Evolutionary conservation across 1,139 yeast species (phyloP).

Genomic region (Ashbya aceris): DNA sequence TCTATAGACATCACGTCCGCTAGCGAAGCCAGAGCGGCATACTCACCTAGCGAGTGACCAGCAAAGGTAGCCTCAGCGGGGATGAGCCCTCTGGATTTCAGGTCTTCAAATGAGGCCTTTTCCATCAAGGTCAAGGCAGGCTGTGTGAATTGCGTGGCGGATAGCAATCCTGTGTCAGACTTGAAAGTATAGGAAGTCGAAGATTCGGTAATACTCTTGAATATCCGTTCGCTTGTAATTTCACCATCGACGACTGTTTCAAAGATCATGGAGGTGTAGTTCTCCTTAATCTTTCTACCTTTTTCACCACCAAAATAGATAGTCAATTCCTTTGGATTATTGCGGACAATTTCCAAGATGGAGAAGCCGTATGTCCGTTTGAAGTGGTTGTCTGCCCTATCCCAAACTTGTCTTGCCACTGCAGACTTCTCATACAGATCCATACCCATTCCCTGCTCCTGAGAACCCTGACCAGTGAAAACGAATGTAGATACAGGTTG

Average conservation of each 20-base stretch:
- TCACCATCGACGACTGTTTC: constrained; percentile 86
- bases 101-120: constrained; percentile 97
- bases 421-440: constrained; percentile 84
- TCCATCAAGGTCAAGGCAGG: constrained; percentile 99
- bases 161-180: constrained; percentile 89
- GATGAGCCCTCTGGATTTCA: constrained; percentile 90
- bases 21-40: constrained; percentile 91
- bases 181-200: constrained; percentile 82
- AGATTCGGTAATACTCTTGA: constrained; percentile 76
- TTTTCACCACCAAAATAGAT: constrained; percentile 96
- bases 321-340: constrained; percentile 91
- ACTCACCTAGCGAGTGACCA: constrained; percentile 98
- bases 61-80: constrained; percentile 93
- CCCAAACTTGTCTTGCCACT: constrained; percentile 96
- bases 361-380: constrained; percentile 93
- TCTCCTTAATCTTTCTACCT: constrained; percentile 91
- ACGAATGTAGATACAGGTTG: constrained; percentile 96
- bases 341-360: constrained; percentile 85
- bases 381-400: constrained; percentile 91
- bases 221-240: constrained; percentile 84
- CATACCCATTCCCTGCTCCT: constrained; percentile 99
- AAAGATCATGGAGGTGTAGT: constrained; percentile 94
- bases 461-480: constrained; percentile 99
- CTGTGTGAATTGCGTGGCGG: constrained; percentile 98
- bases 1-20: constrained; percentile 99